A percentile compares a stretch with the other conserved stretches of the same genome.
phyloP scores from a whole-genome alignment of 2,329 filamentous ascomycete species.

The Neofusicoccum ribis region DNA sequence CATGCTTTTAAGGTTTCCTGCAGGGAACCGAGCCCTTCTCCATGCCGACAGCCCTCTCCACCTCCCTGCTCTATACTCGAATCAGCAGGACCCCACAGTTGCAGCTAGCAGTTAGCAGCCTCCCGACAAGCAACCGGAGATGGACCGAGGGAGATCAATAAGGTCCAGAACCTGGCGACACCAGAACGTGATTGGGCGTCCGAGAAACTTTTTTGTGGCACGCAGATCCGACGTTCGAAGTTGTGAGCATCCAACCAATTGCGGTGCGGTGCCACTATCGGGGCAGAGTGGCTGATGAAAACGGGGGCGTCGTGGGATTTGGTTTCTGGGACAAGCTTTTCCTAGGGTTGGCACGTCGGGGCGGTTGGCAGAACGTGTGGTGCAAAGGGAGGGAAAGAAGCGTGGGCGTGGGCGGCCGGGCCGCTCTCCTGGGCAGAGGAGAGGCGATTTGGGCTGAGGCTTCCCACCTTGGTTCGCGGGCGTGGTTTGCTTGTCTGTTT shows the following conservation, averaged over 20 bases:
- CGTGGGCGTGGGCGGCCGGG: too few species aligned
- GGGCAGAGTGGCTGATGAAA: constrained; percentile 8
- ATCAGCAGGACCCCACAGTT: neutral
- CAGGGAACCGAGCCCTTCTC: neutral
- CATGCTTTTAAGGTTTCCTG: neutral
- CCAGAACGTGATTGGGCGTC: neutral
- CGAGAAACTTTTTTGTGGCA: neutral
- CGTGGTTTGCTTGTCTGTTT: too few species aligned
- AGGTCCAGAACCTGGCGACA: neutral
- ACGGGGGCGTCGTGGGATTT: neutral
- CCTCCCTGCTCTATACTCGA: neutral
- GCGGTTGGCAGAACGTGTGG: too few species aligned
- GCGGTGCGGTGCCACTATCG: neutral
- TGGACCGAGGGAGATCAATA: neutral
- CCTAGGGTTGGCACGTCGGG: too few species aligned
- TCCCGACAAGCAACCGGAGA: too few species aligned
- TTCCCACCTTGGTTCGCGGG: too few species aligned
- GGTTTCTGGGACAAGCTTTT: too few species aligned
- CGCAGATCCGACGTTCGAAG: constrained; percentile 15
- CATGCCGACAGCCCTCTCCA: neutral
- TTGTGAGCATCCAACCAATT: neutral
- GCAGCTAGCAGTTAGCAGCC: neutral
- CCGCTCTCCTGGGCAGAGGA: too few species aligned
- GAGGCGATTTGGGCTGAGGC: too few species aligned
- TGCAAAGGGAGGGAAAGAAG: too few species aligned